Percentiles rank a stretch among this genome's conserved stretches.
Evolutionary conservation across 208 protist genomes (phyloP).

Genomic region (Leishmania turanica): DNA sequence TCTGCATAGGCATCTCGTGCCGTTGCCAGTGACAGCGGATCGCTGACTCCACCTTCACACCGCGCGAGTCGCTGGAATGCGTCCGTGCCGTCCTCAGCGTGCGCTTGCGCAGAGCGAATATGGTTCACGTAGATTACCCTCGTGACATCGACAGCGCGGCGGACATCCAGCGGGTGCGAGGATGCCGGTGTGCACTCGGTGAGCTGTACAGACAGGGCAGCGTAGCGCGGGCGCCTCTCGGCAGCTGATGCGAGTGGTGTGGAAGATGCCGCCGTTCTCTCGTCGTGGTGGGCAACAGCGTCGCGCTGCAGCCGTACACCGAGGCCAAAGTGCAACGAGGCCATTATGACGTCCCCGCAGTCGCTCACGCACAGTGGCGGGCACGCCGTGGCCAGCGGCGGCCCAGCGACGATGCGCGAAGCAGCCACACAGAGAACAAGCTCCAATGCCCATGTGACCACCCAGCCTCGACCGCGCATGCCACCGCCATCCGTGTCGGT

Average conservation of each 20-base stretch:
- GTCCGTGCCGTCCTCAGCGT: constrained; percentile 36
- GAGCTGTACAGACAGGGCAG: constrained; percentile 9
- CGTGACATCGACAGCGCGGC: constrained; percentile 20
- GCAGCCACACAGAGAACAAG: constrained; percentile 12
- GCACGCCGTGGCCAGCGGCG: background rate
- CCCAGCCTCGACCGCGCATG: constrained; percentile 5
- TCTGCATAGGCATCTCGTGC: background rate
- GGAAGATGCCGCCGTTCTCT: background rate
- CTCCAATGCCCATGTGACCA: constrained; percentile 22
- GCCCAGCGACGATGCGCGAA: background rate
- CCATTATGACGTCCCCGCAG: background rate
- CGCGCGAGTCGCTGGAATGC: constrained; percentile 13
- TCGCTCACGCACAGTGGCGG: background rate
- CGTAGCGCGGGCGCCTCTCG: background rate
- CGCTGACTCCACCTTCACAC: background rate
- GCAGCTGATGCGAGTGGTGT: background rate
- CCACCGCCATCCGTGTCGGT: background rate
- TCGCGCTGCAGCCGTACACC: background rate
- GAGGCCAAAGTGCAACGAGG: constrained; percentile 14
- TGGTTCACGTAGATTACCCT: constrained; percentile 3
- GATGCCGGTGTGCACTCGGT: constrained; percentile 1
- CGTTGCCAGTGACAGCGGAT: background rate
- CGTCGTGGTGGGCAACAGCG: background rate
- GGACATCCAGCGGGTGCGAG: constrained; percentile 32
- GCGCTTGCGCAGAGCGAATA: constrained; percentile 31